Conservation (phyloP, 208 protist genomes). For the Acanthamoeba triangularis region DNA sequence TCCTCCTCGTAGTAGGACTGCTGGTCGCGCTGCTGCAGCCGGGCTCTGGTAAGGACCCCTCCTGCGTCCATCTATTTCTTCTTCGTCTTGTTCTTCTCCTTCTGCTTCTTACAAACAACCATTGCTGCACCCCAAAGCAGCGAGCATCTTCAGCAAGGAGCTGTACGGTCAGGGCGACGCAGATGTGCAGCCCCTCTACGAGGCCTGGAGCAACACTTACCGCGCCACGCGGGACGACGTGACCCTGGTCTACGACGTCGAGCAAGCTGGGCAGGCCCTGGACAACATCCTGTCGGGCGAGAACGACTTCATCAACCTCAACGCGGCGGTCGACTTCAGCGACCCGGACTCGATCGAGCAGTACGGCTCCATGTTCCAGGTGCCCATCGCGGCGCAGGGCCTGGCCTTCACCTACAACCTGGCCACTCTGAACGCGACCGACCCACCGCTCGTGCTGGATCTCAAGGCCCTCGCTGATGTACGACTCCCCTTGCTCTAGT, state of each 20-base stretch:
- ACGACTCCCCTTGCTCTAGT: too few relatives aligned
- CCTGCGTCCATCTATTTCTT: too few relatives aligned
- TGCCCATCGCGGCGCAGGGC: slow-evolving; percentile 1
- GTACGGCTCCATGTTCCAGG: slow-evolving; percentile 6
- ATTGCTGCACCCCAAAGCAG: too few relatives aligned
- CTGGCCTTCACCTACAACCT: neutral
- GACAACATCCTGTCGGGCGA: neutral
- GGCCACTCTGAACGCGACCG: neutral
- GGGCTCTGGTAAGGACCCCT: too few relatives aligned
- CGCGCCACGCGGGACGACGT: neutral
- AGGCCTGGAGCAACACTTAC: neutral
- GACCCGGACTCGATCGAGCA: neutral
- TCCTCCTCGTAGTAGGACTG: too few relatives aligned
- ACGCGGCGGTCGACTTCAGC: neutral
- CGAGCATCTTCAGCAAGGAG: neutral
- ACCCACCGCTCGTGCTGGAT: neutral
- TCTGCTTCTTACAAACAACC: too few relatives aligned
- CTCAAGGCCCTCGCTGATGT: neutral
- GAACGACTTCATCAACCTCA: slow-evolving; percentile 20
- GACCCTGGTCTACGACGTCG: neutral
- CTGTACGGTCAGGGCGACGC: neutral
- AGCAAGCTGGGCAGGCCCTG: neutral
- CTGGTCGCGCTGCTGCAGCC: too few relatives aligned
- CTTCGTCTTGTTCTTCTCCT: too few relatives aligned
- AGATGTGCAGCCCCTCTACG: neutral